phyloP scores from a whole-genome alignment of 805 yeast genomes.

The Schizosaccharomyces octosporus region DNA sequence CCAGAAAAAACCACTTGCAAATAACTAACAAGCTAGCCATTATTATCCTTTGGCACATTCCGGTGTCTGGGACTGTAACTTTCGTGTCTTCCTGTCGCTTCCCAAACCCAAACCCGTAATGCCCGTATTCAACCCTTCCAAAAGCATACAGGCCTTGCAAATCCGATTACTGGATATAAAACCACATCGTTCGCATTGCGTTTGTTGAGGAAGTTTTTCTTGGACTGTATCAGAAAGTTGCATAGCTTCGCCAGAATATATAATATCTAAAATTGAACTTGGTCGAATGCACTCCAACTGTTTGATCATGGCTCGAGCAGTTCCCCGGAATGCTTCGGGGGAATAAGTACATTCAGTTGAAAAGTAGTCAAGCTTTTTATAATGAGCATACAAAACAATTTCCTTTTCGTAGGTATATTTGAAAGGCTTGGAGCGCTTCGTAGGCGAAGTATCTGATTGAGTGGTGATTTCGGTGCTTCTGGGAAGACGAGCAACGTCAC shows the following conservation, averaged over 20 bases:
- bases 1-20: background rate
- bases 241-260: constrained; percentile 76
- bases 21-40: background rate
- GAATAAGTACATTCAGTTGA: constrained; percentile 96
- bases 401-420: constrained; percentile 92
- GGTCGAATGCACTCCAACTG: constrained; percentile 77
- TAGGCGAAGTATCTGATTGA: constrained; percentile 54
- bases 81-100: constrained; percentile 15
- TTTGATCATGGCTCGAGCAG: constrained; percentile 79
- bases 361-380: constrained; percentile 80
- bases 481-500: constrained; percentile 85
- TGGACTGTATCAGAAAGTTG: background rate
- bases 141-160: constrained; percentile 77
- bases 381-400: constrained; percentile 89
- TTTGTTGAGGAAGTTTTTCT: constrained; percentile 18
- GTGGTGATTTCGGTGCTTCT: constrained; percentile 72
- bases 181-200: constrained; percentile 66
- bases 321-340: constrained; percentile 95
- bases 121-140: constrained; percentile 60
- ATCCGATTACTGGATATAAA: constrained; percentile 67
- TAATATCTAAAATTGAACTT: constrained; percentile 78
- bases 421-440: constrained; percentile 84
- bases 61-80: background rate
- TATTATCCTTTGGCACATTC: background rate
- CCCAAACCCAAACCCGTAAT: constrained; percentile 23